These are phyloP conservation scores for Monosporozyma yasuniensis DNA, from an alignment of 805 yeast genomes.

Conservation along the genomic window DNA sequence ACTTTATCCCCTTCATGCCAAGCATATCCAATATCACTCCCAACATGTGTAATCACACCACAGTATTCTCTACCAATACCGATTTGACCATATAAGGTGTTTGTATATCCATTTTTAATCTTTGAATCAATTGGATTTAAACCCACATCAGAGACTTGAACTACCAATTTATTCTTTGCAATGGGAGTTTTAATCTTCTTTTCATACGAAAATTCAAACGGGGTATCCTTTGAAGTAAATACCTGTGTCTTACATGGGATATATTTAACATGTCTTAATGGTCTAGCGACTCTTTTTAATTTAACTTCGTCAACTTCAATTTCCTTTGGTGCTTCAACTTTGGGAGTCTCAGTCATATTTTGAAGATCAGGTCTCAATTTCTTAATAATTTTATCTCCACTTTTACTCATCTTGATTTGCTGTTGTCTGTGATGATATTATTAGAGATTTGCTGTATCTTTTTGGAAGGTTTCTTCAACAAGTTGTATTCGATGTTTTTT, in stretches of 20 bases:
- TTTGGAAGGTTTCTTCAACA: background rate
- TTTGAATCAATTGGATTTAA: conserved; percentile 60
- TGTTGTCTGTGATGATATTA: background rate
- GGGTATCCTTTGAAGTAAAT: conserved; percentile 33
- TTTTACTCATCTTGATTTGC: background rate
- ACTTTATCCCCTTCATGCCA: conserved; percentile 56
- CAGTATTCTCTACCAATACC: conserved; percentile 67
- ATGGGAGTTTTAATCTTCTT: conserved; percentile 44
- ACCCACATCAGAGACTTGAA: conserved; percentile 51
- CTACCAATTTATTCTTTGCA: conserved; percentile 39
- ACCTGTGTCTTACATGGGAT: conserved; percentile 42
- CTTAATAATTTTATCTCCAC: conserved; percentile 1
- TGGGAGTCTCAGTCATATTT: conserved; percentile 1
- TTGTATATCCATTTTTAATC: conserved; percentile 45
- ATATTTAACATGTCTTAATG: conserved; percentile 42
- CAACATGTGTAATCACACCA: conserved; percentile 51
- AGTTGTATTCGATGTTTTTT: background rate
- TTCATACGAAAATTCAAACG: conserved; percentile 42
- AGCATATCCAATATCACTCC: conserved; percentile 31
- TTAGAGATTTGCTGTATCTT: background rate
- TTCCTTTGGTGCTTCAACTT: conserved; percentile 16
- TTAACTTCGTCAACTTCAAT: conserved; percentile 12
- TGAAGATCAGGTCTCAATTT: conserved; percentile 2
- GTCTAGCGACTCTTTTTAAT: conserved; percentile 36
- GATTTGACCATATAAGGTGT: conserved; percentile 44